Conservation (phyloP, 768 basidiomycete species). For the Suillus decipiens region DNA sequence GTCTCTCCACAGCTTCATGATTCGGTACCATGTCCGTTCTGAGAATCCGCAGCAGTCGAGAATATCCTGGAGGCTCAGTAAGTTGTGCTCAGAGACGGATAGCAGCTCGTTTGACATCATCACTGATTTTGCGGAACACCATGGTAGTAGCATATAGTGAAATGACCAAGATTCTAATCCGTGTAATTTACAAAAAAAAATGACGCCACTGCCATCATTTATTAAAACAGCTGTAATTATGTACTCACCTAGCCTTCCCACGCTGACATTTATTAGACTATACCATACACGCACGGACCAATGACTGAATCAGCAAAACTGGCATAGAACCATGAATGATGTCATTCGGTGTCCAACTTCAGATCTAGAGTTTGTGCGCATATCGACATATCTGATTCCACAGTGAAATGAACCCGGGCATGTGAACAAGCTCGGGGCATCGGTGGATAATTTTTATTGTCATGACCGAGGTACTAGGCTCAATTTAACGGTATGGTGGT, state of each 20-base stretch:
- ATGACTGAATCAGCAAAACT: not conserved
- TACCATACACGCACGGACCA: not conserved
- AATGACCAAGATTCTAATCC: too few species aligned
- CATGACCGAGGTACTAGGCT: not conserved
- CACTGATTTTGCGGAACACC: too few species aligned
- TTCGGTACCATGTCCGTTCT: too few species aligned
- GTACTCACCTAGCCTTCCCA: not conserved
- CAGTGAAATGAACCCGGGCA: not conserved
- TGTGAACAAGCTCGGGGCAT: not conserved
- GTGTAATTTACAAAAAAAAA: too few species aligned
- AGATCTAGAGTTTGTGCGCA: not conserved
- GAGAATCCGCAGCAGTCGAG: too few species aligned
- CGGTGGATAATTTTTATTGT: not conserved
- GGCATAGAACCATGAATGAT: not conserved
- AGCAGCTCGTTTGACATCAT: too few species aligned
- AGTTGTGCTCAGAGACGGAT: conserved; percentile 23
- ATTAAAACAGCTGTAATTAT: too few species aligned
- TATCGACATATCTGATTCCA: not conserved
- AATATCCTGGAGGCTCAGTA: too few species aligned
- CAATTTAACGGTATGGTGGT: not conserved
- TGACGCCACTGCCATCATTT: too few species aligned
- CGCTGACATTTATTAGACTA: not conserved
- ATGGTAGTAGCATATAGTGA: too few species aligned
- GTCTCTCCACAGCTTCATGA: too few species aligned
- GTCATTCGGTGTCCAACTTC: not conserved